Evolutionary conservation across 306 rosid species (phyloP), one percentile per base, ranked within the genome.

Genomic region (Trifolium dubium): DNA sequence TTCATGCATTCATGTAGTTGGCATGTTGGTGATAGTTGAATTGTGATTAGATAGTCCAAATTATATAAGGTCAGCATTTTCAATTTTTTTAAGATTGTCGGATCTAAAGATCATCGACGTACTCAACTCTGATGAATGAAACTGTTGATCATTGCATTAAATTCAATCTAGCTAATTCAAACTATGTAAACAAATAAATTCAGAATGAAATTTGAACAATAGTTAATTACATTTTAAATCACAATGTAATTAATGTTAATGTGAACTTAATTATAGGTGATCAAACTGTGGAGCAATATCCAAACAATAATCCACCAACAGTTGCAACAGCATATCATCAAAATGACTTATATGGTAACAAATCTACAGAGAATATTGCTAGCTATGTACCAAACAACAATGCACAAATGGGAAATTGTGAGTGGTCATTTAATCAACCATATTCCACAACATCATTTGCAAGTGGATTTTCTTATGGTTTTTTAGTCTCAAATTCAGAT

Each of bases 401-500:
- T 65, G 67, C 54, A 19, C 79, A 78, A 10, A 53, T 87, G 28
- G 92, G 83, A 7, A 18, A 77, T 55, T 10, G 4, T 3, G 86
- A 83, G n/a, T 83, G 87, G 93, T 19, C 80, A 19, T 28, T 43
- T 30, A 81, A 69, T 71, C 61, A 81, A 17, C 60, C 74, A 13
- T 78, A 41, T 67, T 37, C 41, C 4, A 32, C 83, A 35, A 4
- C 80, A 43, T 32, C 80, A 0, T 56, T 65, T 3, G 66, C 5
- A 2, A 73, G 64, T 79, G 73, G 44, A 6, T 67, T 83, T 67
- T 60, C 78, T 15, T 76, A 64, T 65, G 54, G 43, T 73, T 79
- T 74, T 76, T 72, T 86, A 4, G 84, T 54, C 19, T 64, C 86
- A 29, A 86, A 86, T n/a, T 87, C 88, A 3, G 85, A 86, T 46